These are phyloP conservation scores for Grammothele lineata DNA, from an alignment of 768 basidiomycete genomes.

Conservation along the genomic window DNA sequence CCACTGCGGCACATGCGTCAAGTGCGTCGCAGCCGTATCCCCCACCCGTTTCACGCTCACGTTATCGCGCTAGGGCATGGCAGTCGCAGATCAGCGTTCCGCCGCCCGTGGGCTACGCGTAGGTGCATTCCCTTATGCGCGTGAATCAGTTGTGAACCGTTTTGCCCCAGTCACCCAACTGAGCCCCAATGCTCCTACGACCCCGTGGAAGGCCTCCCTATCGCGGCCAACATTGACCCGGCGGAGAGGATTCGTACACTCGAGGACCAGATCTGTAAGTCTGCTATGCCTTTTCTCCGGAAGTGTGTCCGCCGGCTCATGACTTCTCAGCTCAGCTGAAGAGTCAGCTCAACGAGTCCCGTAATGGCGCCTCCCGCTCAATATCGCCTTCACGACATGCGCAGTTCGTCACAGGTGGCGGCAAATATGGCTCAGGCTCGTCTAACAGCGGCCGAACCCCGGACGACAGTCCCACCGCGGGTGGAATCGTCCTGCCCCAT, in stretches of 20 bases:
- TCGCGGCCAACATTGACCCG: conserved; percentile 78
- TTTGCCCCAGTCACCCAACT: conserved; percentile 60
- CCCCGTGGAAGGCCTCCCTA: conserved; percentile 75
- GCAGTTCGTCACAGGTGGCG: conserved; percentile 14
- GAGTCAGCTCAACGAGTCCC: conserved; percentile 53
- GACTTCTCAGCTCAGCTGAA: conserved; percentile 53
- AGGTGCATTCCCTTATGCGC: conserved; percentile 26
- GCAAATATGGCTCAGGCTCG: conserved; percentile 10
- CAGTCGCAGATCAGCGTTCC: conserved; percentile 78
- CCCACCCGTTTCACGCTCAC: background rate
- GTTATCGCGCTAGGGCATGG: conserved; percentile 56
- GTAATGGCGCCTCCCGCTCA: conserved; percentile 33
- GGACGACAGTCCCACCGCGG: conserved; percentile 23
- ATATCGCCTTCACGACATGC: conserved; percentile 31
- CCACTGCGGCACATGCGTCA: conserved; percentile 81
- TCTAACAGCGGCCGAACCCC: conserved; percentile 17
- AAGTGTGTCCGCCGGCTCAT: background rate
- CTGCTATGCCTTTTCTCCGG: conserved; percentile 1
- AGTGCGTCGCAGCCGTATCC: conserved; percentile 41
- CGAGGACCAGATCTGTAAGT: conserved; percentile 70
- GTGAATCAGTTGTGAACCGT: conserved; percentile 3
- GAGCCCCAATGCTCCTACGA: conserved; percentile 86
- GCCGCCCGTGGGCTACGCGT: conserved; percentile 83
- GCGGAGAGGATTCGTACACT: conserved; percentile 70
- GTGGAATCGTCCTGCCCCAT: conserved; percentile 24